A percentile compares a stretch with the other conserved stretches of the same genome.
These are phyloP conservation scores for Arachis hypogaea DNA, from an alignment of 306 rosid species.

Conservation along the genomic window DNA sequence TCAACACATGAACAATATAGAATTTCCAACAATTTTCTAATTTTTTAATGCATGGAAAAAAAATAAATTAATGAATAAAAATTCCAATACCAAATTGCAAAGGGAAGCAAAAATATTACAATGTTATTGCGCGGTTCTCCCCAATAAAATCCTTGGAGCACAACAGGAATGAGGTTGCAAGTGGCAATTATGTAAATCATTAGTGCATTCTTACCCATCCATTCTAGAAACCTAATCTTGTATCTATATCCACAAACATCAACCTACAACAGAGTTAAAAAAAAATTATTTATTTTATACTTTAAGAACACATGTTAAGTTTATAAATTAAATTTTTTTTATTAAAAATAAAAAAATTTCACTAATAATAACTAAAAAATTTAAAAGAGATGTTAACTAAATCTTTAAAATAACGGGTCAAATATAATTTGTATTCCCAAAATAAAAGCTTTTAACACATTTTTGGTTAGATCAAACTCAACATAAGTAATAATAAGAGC, in stretches of 20 bases:
- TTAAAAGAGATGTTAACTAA: no score
- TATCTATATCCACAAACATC: conserved; percentile 81
- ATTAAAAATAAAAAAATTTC: no score
- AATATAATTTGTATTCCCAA: no score
- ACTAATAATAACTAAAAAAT: no score
- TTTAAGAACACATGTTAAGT: neutral
- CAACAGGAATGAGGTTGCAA: conserved; percentile 80
- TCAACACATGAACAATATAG: conserved; percentile 12
- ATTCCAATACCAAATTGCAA: neutral
- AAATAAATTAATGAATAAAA: neutral
- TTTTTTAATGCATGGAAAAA: neutral
- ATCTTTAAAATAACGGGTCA: no score
- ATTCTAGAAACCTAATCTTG: conserved; percentile 59
- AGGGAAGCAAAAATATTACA: conserved; percentile 47
- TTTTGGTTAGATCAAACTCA: no score
- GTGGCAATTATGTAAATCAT: conserved; percentile 73
- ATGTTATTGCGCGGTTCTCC: conserved; percentile 73
- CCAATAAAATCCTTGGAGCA: conserved; percentile 84
- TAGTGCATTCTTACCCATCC: conserved; percentile 95
- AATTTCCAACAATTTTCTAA: neutral
- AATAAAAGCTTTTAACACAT: no score
- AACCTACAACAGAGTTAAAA: conserved; percentile 51
- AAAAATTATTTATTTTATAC: no score
- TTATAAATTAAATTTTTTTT: no score
- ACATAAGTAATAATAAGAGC: no score